These are phyloP conservation scores for Arachnomyces sp. DNA, from an alignment of 2,329 filamentous ascomycete genomes.

Conservation along the genomic window DNA sequence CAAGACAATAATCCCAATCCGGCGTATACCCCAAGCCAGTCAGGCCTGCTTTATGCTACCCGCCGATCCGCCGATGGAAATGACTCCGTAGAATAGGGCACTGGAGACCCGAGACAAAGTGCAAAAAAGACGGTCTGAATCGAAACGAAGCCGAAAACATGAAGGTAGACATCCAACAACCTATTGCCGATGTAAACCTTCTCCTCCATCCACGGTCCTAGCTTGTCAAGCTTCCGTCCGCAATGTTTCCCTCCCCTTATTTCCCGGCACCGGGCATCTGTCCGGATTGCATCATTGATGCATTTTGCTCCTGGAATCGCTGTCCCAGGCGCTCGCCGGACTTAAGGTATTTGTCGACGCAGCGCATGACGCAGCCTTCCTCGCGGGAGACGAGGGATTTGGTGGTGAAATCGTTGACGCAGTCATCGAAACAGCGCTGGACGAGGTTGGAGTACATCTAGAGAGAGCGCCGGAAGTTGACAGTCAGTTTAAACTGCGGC, in stretches of 20 bases:
- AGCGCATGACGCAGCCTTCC: slow-evolving; percentile 85
- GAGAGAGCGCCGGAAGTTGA: neutral
- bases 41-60: no score
- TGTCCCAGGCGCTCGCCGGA: slow-evolving; percentile 82
- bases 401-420: slow-evolving; percentile 97
- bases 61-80: no score
- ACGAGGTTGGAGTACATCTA: slow-evolving; percentile 59
- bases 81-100: no score
- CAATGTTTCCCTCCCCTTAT: slow-evolving; percentile 16
- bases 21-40: no score
- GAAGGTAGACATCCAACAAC: no score
- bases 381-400: slow-evolving; percentile 86
- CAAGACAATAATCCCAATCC: no score
- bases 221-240: no score
- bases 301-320: slow-evolving; percentile 74
- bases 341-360: slow-evolving; percentile 94
- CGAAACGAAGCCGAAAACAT: no score
- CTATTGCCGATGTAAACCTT: no score
- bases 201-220: no score
- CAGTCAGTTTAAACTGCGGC: slow-evolving; percentile 4
- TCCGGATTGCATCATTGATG: slow-evolving; percentile 57
- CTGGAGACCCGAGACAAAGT: no score
- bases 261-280: slow-evolving; percentile 43
- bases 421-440: slow-evolving; percentile 80
- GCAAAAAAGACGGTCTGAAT: no score